Evolutionary conservation across 805 yeast genomes (phyloP).

Genomic region (Yarrowia divulgata): DNA sequence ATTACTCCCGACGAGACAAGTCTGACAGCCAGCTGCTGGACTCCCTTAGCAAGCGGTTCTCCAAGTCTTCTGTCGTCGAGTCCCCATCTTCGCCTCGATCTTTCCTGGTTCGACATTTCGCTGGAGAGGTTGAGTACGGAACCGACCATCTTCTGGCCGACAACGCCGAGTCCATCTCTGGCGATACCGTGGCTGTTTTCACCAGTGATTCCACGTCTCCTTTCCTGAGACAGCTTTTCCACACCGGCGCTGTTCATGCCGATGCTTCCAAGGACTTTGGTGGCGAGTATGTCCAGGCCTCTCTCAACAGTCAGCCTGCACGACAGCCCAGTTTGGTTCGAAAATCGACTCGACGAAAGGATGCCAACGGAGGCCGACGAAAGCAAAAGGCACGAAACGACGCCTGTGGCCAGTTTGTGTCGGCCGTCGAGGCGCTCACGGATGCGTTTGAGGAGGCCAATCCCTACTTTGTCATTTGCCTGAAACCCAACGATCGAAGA

Average conservation of each 20-base stretch:
- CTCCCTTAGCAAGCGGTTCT: conserved; percentile 49
- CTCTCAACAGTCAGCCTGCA: conserved; percentile 52
- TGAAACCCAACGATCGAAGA: conserved; percentile 54
- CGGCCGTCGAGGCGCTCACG: conserved; percentile 50
- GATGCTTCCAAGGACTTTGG: conserved; percentile 41
- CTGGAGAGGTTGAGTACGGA: conserved; percentile 64
- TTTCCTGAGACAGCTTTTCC: conserved; percentile 50
- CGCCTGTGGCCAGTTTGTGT: conserved; percentile 50
- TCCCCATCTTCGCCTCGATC: conserved; percentile 52
- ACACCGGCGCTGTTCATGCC: conserved; percentile 51
- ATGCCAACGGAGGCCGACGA: conserved; percentile 15
- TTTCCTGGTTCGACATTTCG: conserved; percentile 63
- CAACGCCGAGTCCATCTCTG: conserved; percentile 59
- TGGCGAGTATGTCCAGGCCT: conserved; percentile 51
- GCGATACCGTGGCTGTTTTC: conserved; percentile 53
- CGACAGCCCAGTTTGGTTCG: conserved; percentile 52
- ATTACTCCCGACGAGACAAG: conserved; percentile 51
- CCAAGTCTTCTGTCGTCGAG: conserved; percentile 47
- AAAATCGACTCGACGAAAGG: conserved; percentile 41
- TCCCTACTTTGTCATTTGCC: conserved; percentile 53
- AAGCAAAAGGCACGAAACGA: conserved; percentile 40
- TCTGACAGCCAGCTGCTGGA: conserved; percentile 49
- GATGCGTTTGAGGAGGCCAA: conserved; percentile 53
- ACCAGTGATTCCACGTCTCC: conserved; percentile 52
- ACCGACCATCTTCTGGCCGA: conserved; percentile 60